Conservation (phyloP, 805 yeast genomes). For the Lachancea thermotolerans region DNA sequence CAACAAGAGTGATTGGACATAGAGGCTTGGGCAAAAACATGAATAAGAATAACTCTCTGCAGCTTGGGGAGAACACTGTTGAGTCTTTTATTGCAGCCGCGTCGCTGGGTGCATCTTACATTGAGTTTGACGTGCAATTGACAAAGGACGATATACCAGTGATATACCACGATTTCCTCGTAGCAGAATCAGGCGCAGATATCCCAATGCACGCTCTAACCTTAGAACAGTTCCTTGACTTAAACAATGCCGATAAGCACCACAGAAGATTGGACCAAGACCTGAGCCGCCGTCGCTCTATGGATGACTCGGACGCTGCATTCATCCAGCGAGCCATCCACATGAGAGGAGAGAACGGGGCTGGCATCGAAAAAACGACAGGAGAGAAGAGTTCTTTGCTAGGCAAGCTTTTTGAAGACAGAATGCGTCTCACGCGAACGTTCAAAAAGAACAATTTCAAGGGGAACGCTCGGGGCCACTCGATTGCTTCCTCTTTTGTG, state of each 20-base stretch:
- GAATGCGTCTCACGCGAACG: conserved; percentile 84
- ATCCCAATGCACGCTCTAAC: conserved; percentile 93
- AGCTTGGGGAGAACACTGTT: conserved; percentile 90
- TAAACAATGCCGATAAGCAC: conserved; percentile 29
- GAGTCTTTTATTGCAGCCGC: conserved; percentile 96
- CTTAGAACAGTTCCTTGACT: conserved; percentile 73
- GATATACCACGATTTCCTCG: conserved; percentile 88
- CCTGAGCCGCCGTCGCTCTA: conserved; percentile 24
- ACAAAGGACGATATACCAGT: conserved; percentile 91
- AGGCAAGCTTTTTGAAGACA: conserved; percentile 32
- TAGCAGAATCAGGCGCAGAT: conserved; percentile 93
- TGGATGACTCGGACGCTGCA: conserved; percentile 22
- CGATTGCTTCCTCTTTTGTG: conserved; percentile 87
- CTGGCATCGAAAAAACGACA: neutral
- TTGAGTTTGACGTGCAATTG: conserved; percentile 92
- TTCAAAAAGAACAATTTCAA: conserved; percentile 81
- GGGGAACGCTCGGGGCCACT: conserved; percentile 85
- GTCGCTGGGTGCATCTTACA: conserved; percentile 91
- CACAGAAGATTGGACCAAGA: conserved; percentile 7
- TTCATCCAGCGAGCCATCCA: conserved; percentile 3
- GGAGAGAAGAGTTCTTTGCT: neutral
- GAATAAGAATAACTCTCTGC: conserved; percentile 65
- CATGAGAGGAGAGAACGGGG: neutral
- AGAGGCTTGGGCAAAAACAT: conserved; percentile 90
- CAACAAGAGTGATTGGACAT: conserved; percentile 92